Evolutionary conservation across 2,329 filamentous ascomycete genomes (phyloP).

Genomic region (Aspergillus tubingensis): DNA sequence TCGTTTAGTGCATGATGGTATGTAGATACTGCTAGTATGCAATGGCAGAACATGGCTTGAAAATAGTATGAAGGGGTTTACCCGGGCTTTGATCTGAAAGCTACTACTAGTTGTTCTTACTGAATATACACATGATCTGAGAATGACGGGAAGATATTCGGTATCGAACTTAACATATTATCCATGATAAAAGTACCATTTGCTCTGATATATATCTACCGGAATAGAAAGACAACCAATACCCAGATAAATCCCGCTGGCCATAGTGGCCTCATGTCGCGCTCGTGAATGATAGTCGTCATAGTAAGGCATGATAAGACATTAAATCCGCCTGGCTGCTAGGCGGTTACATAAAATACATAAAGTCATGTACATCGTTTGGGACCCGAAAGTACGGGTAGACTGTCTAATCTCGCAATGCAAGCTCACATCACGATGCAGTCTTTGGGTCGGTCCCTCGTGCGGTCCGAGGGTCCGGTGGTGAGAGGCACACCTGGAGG

Average conservation of each 20-base stretch:
- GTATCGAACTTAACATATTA: not conserved
- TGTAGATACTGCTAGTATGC: too few relatives aligned
- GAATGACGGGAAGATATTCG: too few relatives aligned
- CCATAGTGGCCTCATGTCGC: not conserved
- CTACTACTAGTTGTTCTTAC: too few relatives aligned
- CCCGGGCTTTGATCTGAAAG: too few relatives aligned
- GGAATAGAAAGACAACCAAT: not conserved
- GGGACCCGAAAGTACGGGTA: too few relatives aligned
- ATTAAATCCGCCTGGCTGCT: constrained; percentile 14
- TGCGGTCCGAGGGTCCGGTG: constrained; percentile 20
- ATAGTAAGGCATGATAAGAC: constrained; percentile 11
- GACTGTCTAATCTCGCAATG: not conserved
- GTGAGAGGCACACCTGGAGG: constrained; percentile 16
- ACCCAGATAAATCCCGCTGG: not conserved
- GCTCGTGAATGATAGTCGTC: constrained; percentile 7
- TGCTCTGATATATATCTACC: not conserved
- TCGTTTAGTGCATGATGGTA: too few relatives aligned
- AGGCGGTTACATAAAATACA: constrained; percentile 17
- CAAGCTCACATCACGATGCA: constrained; percentile 45
- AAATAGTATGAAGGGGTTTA: too few relatives aligned
- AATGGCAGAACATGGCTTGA: too few relatives aligned
- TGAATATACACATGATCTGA: too few relatives aligned
- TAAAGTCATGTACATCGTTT: constrained; percentile 1
- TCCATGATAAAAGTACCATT: too few relatives aligned
- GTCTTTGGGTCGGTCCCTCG: constrained; percentile 42